These are phyloP conservation scores for Debaryomyces tyrocola DNA, from an alignment of 805 yeast genomes.

Conservation along the genomic window DNA sequence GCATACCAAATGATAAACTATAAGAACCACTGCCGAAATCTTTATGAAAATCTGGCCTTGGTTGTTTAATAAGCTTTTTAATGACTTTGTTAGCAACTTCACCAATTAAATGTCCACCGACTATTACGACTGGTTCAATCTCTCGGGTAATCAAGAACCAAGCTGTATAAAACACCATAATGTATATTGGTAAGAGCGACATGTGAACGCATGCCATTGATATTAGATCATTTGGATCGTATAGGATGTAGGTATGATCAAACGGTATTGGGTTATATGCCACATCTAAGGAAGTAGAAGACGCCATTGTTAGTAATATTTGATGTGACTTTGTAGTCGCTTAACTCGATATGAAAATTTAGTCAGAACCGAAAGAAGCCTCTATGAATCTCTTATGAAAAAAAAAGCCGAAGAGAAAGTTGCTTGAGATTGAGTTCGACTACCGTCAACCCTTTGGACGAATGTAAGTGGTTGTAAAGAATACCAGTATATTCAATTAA, in stretches of 20 bases:
- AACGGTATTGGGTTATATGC: constrained; percentile 53
- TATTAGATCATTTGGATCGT: constrained; percentile 63
- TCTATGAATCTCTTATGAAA: too few relatives aligned
- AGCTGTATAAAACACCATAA: constrained; percentile 75
- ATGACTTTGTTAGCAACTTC: constrained; percentile 70
- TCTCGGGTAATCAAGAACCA: constrained; percentile 85
- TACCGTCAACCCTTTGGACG: too few relatives aligned
- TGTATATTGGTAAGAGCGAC: constrained; percentile 77
- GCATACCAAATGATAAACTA: constrained; percentile 86
- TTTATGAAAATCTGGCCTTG: constrained; percentile 65
- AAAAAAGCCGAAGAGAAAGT: too few relatives aligned
- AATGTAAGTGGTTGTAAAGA: too few relatives aligned
- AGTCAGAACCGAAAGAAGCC: too few relatives aligned
- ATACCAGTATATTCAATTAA: too few relatives aligned
- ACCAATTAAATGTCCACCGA: constrained; percentile 80
- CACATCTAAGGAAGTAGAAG: constrained; percentile 1
- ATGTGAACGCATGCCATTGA: constrained; percentile 66
- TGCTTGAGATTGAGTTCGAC: too few relatives aligned
- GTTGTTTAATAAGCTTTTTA: constrained; percentile 64
- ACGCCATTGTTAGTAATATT: neutral
- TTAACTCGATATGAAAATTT: too few relatives aligned
- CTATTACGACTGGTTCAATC: constrained; percentile 78
- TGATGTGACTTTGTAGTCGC: too few relatives aligned
- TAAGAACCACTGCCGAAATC: constrained; percentile 43
- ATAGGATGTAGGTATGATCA: constrained; percentile 83